These are phyloP conservation scores for Nemania sp. DNA, from an alignment of 2,329 filamentous ascomycete species.

Conservation along the genomic window DNA sequence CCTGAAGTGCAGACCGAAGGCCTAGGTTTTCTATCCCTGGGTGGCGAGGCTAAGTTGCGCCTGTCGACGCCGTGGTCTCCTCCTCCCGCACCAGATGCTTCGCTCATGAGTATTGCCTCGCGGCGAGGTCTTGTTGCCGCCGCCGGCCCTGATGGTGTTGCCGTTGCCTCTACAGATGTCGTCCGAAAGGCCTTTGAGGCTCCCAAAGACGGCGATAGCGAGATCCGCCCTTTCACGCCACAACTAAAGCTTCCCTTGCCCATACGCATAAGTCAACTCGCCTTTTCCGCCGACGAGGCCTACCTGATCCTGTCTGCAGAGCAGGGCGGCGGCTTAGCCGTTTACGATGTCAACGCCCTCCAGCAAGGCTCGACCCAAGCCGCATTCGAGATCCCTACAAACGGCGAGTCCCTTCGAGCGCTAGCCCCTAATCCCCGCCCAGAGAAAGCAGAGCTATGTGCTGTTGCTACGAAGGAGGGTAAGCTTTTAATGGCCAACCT, in stretches of 20 bases:
- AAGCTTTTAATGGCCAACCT: conserved; percentile 88
- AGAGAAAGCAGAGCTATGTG: conserved; percentile 79
- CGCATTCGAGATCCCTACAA: conserved; percentile 81
- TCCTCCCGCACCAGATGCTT: conserved; percentile 80
- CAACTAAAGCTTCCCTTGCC: conserved; percentile 79
- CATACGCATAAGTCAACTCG: conserved; percentile 84
- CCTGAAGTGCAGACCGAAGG: conserved; percentile 86
- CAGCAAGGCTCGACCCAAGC: conserved; percentile 74
- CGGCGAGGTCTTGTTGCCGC: conserved; percentile 85
- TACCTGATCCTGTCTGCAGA: conserved; percentile 87
- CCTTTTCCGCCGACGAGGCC: conserved; percentile 90
- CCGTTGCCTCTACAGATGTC: conserved; percentile 80
- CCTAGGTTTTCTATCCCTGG: conserved; percentile 83
- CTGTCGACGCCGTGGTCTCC: conserved; percentile 83
- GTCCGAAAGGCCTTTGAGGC: conserved; percentile 80
- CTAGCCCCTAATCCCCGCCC: conserved; percentile 84
- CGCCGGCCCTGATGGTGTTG: conserved; percentile 82
- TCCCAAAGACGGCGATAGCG: conserved; percentile 69
- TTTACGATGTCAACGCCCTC: conserved; percentile 81
- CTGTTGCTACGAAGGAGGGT: conserved; percentile 82
- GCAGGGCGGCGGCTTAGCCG: conserved; percentile 81
- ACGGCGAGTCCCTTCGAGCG: conserved; percentile 77
- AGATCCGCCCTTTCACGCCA: conserved; percentile 77
- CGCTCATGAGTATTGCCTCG: conserved; percentile 85
- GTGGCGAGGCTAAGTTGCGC: conserved; percentile 84